phyloP scores from a whole-genome alignment of 2,329 filamentous ascomycete genomes.

The Calonectria naviculata region DNA sequence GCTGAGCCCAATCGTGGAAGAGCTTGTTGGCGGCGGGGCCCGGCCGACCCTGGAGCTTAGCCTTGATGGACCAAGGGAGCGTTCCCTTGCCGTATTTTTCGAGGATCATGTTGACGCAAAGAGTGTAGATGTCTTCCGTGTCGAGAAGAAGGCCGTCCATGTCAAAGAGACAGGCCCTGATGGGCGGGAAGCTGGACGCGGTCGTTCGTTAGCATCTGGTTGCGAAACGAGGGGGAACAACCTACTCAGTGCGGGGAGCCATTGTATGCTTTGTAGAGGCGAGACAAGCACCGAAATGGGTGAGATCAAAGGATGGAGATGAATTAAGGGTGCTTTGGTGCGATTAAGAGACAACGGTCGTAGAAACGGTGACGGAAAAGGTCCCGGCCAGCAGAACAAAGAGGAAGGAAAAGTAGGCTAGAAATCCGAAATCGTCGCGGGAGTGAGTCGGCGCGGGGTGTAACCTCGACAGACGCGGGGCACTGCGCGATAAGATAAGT shows the following conservation, averaged over 20 bases:
- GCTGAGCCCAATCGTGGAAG: conserved; percentile 83
- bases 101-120: conserved; percentile 85
- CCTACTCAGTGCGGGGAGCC: conserved; percentile 59
- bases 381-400: conserved; percentile 18
- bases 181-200: conserved; percentile 74
- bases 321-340: not conserved
- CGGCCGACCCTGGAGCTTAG: conserved; percentile 76
- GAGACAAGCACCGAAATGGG: not conserved
- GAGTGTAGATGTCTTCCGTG: conserved; percentile 90
- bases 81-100: conserved; percentile 76
- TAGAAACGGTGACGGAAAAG: not conserved
- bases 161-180: conserved; percentile 95
- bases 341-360: not conserved
- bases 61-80: conserved; percentile 95
- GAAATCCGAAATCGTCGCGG: conserved; percentile 25
- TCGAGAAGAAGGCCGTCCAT: conserved; percentile 98
- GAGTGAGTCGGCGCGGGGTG: conserved; percentile 9
- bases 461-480: conserved; percentile 10
- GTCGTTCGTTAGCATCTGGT: conserved; percentile 21
- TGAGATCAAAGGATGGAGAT: not conserved
- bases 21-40: conserved; percentile 64
- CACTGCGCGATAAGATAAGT: conserved; percentile 6
- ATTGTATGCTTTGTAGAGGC: conserved; percentile 41
- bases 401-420: conserved; percentile 4
- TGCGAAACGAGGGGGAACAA: conserved; percentile 6